Percentiles rank a stretch among this genome's conserved stretches.
phyloP scores from a whole-genome alignment of 148 eudicot genomes.

The Rhododendron ferrugineum region DNA sequence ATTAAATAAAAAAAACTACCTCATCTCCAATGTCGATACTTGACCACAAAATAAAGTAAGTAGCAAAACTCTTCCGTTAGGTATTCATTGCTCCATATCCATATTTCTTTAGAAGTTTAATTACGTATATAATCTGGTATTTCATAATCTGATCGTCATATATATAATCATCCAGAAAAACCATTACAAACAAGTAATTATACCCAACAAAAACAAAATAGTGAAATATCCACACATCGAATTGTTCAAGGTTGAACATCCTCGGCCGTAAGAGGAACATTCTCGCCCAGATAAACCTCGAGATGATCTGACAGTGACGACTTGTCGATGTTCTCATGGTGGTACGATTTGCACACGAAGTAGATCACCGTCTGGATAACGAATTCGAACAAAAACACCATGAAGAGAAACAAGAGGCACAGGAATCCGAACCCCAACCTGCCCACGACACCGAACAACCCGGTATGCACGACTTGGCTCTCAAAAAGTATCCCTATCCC shows the following conservation, averaged over 20 bases:
- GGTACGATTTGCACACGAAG: conserved; percentile 65
- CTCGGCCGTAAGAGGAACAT: conserved; percentile 41
- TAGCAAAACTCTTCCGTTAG: no score
- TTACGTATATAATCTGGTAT: no score
- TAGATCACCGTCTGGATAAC: conserved; percentile 57
- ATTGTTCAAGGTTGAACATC: conserved; percentile 43
- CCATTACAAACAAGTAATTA: background rate
- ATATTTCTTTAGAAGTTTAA: no score
- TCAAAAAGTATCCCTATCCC: conserved; percentile 7
- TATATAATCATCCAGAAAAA: no score
- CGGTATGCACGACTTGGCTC: background rate
- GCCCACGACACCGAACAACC: background rate
- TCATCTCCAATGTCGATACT: no score
- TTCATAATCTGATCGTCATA: no score
- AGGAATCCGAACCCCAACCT: conserved; percentile 8
- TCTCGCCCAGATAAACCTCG: conserved; percentile 57
- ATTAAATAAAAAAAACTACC: no score
- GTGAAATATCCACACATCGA: conserved; percentile 13
- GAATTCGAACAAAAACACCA: conserved; percentile 28
- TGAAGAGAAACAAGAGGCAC: conserved; percentile 8
- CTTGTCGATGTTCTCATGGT: conserved; percentile 66
- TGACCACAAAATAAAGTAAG: no score
- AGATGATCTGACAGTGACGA: conserved; percentile 49
- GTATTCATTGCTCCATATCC: no score
- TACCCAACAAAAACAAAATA: background rate